Base-by-base conservation (phyloP, 208 protist genomes). In the Porcisia hertigi region DNA sequence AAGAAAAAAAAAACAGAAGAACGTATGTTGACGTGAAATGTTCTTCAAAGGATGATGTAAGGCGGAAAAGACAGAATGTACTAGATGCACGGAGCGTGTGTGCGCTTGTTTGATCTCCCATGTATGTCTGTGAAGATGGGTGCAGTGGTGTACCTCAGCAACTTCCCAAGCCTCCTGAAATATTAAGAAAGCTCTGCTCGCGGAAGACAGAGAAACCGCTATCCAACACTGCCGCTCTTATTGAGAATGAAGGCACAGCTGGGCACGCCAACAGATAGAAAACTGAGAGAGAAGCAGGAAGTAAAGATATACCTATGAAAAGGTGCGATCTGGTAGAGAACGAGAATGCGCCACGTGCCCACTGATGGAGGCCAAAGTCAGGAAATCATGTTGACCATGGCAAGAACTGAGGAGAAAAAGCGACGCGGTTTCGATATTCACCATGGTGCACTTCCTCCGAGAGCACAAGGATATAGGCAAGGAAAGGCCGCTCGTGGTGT, bases 201-300 rank as follows among this genome's bases (percentile, higher is more conserved):
- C 12, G 25, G 54, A 36, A 25, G 47, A 41, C 14, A 71, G 30
- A 30, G 49, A 25, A 49, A 36, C 12, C 11, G n/a, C 9, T 36
- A 18, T 69, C 43, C n/a, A 4, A 20, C 23, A 53, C 23, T 16
- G 41, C 64, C 4, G 53, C 64, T 54, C 43, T 23, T 43, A 25
- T 6, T 20, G 72, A 52, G 76, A 73, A 76, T 34, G 62, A 69
- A 43, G 54, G 70, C 59, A 43, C 45, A 43, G 69, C 14, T 63
- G 55, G 62, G 36, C 16, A 62, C 18, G 25, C 30, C 43, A n/a
- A 25, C 9, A 36, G 20, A 41, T 0, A 75, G n/a, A 63, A 62
- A 77, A 7, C 23, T 62, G 49, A 49, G 11, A 64, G 11, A 41
- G 58, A 34, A 2, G 54, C 7, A 11, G 58, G 23, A 60, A 20